A percentile compares a stretch with the other conserved stretches of the same genome.
Evolutionary conservation across 2,329 filamentous ascomycete species (phyloP).

Genomic region (Trichophyton benhamiae): DNA sequence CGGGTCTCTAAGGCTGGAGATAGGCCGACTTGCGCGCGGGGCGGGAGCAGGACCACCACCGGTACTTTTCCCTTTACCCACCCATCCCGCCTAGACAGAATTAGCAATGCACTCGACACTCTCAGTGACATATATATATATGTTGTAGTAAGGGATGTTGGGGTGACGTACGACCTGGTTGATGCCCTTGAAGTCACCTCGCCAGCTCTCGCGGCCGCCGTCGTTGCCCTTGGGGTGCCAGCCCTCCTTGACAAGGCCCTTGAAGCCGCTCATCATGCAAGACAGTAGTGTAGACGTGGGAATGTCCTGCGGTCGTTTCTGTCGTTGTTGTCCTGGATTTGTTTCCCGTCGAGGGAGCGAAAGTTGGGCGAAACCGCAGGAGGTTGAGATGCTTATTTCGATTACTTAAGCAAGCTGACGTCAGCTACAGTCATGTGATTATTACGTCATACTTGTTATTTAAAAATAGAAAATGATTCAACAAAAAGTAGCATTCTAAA

Average conservation of each 20-base stretch:
- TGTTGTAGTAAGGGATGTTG: background rate
- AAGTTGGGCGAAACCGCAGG: background rate
- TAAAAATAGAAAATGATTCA: background rate
- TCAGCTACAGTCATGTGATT: background rate
- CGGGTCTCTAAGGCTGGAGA: conserved; percentile 63
- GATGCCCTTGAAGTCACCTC: conserved; percentile 45
- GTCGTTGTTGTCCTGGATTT: background rate
- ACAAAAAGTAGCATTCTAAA: background rate
- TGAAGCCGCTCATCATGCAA: conserved; percentile 12
- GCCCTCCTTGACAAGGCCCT: conserved; percentile 38
- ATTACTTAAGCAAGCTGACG: background rate
- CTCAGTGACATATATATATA: background rate
- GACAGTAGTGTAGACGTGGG: background rate
- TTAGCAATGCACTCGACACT: background rate
- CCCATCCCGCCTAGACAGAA: conserved; percentile 42
- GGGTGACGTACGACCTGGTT: conserved; percentile 41
- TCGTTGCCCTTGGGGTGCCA: conserved; percentile 45
- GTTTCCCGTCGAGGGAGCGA: background rate
- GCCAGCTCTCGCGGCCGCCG: conserved; percentile 43
- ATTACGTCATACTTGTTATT: no score
- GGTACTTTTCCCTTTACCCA: conserved; percentile 42
- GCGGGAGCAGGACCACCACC: conserved; percentile 26
- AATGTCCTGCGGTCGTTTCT: background rate
- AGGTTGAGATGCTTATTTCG: background rate
- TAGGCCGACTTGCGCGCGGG: conserved; percentile 48